These are phyloP conservation scores for Hanseniaspora uvarum DNA, from an alignment of 1,139 yeast species.

Conservation along the genomic window DNA sequence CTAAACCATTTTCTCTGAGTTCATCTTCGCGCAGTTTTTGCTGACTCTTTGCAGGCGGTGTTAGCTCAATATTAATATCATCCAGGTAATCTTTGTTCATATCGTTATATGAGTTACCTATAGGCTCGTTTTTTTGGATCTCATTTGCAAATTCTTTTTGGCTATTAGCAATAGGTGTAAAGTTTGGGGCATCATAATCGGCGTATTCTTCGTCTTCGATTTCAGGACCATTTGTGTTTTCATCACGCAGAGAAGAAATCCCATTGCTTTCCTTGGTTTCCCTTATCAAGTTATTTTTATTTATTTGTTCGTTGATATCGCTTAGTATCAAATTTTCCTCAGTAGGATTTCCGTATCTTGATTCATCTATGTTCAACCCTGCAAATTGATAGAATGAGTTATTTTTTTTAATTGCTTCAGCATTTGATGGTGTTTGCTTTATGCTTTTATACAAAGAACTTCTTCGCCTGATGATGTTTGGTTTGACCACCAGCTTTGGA, in stretches of 20 bases:
- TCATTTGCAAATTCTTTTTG: neutral
- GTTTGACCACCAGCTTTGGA: neutral
- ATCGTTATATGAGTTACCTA: slow-evolving; percentile 11
- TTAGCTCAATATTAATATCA: slow-evolving; percentile 18
- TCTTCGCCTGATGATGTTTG: neutral
- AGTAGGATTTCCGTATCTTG: slow-evolving; percentile 14
- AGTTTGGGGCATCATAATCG: slow-evolving; percentile 2
- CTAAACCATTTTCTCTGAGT: slow-evolving; percentile 20
- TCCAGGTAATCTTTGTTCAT: slow-evolving; percentile 9
- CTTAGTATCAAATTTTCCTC: slow-evolving; percentile 7
- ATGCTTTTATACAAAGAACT: neutral
- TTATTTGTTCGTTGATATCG: slow-evolving; percentile 10
- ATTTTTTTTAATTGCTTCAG: neutral
- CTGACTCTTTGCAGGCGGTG: slow-evolving; percentile 18
- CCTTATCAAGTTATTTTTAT: neutral
- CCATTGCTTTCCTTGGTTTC: neutral
- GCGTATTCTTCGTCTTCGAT: neutral
- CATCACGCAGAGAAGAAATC: neutral
- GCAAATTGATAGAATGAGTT: neutral
- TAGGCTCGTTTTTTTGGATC: neutral
- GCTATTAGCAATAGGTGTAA: neutral
- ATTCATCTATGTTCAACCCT: slow-evolving; percentile 7
- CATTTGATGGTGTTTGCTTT: neutral
- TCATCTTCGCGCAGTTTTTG: slow-evolving; percentile 8
- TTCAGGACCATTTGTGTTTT: neutral